These are phyloP conservation scores for Aspergillus unguis DNA, from an alignment of 2,329 filamentous ascomycete genomes.

Conservation along the genomic window DNA sequence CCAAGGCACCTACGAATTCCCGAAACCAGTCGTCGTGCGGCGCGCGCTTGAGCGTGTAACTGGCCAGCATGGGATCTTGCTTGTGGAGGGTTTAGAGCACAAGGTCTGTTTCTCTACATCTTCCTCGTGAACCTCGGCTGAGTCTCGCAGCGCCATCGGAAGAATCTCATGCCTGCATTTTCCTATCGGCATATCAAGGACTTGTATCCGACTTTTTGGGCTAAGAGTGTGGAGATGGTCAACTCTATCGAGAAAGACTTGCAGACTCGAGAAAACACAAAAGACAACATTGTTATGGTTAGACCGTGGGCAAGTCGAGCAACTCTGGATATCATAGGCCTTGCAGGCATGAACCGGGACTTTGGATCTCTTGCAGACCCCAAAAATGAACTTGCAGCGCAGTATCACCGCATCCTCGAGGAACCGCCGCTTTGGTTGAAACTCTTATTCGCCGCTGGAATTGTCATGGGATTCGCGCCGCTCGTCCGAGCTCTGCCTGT, in stretches of 20 bases:
- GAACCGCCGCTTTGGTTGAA: constrained; percentile 25
- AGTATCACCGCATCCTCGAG: constrained; percentile 29
- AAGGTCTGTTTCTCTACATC: constrained; percentile 47
- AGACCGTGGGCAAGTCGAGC: constrained; percentile 63
- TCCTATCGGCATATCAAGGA: constrained; percentile 82
- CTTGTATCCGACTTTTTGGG: constrained; percentile 80
- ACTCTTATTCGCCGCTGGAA: constrained; percentile 55
- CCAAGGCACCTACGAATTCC: constrained; percentile 66
- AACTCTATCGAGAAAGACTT: constrained; percentile 54
- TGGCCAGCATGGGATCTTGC: constrained; percentile 49
- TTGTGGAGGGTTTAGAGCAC: constrained; percentile 90
- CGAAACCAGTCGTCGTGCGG: constrained; percentile 57
- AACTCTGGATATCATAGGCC: constrained; percentile 72
- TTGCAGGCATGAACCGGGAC: constrained; percentile 68
- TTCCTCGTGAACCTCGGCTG: neutral
- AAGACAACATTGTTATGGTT: constrained; percentile 53
- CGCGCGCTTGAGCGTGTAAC: constrained; percentile 34
- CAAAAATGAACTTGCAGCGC: constrained; percentile 53
- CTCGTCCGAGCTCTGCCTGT: constrained; percentile 64
- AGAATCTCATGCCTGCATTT: constrained; percentile 77
- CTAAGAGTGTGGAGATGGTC: constrained; percentile 67
- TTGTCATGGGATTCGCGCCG: constrained; percentile 61
- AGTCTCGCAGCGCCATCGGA: constrained; percentile 56
- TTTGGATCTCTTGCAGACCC: constrained; percentile 65
- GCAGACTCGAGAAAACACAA: constrained; percentile 31